phyloP scores from a whole-genome alignment of 495 filamentous ascomycete species.

The Jackrogersella multiformis region DNA sequence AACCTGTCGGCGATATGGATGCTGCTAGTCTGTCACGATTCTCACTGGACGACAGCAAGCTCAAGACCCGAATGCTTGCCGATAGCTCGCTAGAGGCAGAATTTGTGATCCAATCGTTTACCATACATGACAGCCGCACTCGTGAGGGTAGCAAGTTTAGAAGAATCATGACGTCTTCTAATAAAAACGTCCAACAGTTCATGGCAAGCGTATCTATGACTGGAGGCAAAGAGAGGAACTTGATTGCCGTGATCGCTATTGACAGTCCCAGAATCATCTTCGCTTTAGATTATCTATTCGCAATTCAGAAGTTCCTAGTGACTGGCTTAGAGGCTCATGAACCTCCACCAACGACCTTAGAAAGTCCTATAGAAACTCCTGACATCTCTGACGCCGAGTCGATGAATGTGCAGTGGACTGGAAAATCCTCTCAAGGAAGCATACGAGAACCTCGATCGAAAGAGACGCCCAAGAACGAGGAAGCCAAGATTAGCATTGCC shows the following conservation, averaged over 20 bases:
- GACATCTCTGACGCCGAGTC: conserved; percentile 70
- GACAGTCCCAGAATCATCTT: conserved; percentile 96
- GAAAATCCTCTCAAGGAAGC: conserved; percentile 41
- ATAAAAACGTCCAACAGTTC: conserved; percentile 92
- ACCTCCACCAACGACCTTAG: conserved; percentile 61
- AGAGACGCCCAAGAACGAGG: conserved; percentile 33
- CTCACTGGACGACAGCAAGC: conserved; percentile 86
- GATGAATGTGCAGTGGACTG: conserved; percentile 49
- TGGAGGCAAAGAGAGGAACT: conserved; percentile 79
- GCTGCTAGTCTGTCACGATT: conserved; percentile 89
- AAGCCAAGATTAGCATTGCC: conserved; percentile 74
- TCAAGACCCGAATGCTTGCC: conserved; percentile 94
- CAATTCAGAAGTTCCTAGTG: conserved; percentile 82
- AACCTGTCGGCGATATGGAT: conserved; percentile 79
- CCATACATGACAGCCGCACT: conserved; percentile 87
- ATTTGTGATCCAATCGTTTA: conserved; percentile 91
- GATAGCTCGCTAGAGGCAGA: conserved; percentile 94
- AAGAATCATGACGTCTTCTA: conserved; percentile 97
- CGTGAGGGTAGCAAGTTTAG: conserved; percentile 92
- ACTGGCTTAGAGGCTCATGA: conserved; percentile 69
- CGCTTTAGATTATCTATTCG: conserved; percentile 92
- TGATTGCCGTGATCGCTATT: conserved; percentile 92
- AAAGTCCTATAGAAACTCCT: conserved; percentile 65
- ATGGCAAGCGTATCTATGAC: conserved; percentile 97
- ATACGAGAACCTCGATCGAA: conserved; percentile 15